Percentiles rank a stretch among this genome's conserved stretches.
These are phyloP conservation scores for Kwoniella bestiolae DNA, from an alignment of 768 basidiomycete species.

Conservation along the genomic window DNA sequence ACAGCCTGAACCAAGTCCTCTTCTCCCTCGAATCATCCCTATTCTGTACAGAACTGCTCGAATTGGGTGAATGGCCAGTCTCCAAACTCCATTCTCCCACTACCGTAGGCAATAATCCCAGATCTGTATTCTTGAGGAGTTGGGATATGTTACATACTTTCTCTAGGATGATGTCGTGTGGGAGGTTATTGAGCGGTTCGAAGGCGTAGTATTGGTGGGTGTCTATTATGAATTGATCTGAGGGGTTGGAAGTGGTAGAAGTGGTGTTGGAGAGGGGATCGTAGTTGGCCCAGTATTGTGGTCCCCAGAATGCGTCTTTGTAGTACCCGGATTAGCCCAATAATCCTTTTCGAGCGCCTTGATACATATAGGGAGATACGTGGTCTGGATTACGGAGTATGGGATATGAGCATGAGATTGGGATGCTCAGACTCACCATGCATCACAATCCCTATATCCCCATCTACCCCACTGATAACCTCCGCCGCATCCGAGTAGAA, in stretches of 20 bases:
- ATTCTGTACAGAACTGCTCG: slow-evolving; percentile 28
- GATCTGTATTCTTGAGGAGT: slow-evolving; percentile 30
- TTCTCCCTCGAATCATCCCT: slow-evolving; percentile 35
- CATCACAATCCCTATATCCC: slow-evolving; percentile 40
- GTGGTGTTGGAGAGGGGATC: slow-evolving; percentile 29
- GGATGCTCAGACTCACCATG: slow-evolving; percentile 53
- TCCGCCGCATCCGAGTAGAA: slow-evolving; percentile 43
- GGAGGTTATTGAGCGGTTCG: slow-evolving; percentile 46
- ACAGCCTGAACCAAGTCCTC: slow-evolving; percentile 53
- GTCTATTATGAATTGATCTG: slow-evolving; percentile 38
- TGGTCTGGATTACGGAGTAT: too few relatives aligned
- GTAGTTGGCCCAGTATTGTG: slow-evolving; percentile 51
- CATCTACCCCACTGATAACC: slow-evolving; percentile 20
- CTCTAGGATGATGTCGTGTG: slow-evolving; percentile 48
- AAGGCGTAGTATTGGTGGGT: slow-evolving; percentile 57
- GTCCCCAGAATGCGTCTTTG: slow-evolving; percentile 53
- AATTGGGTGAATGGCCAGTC: slow-evolving; percentile 44
- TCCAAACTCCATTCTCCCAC: slow-evolving; percentile 58
- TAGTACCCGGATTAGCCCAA: background rate
- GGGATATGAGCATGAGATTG: too few relatives aligned
- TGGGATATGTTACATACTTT: slow-evolving; percentile 51
- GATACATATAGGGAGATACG: too few relatives aligned
- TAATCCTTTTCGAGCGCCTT: too few relatives aligned
- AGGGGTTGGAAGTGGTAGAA: slow-evolving; percentile 12
- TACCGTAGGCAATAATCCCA: slow-evolving; percentile 23